A percentile compares a stretch with the other conserved stretches of the same genome.
These are phyloP conservation scores for Coemansia sp. DNA, from an alignment of 192 early-diverging fungal genomes.

Conservation along the genomic window DNA sequence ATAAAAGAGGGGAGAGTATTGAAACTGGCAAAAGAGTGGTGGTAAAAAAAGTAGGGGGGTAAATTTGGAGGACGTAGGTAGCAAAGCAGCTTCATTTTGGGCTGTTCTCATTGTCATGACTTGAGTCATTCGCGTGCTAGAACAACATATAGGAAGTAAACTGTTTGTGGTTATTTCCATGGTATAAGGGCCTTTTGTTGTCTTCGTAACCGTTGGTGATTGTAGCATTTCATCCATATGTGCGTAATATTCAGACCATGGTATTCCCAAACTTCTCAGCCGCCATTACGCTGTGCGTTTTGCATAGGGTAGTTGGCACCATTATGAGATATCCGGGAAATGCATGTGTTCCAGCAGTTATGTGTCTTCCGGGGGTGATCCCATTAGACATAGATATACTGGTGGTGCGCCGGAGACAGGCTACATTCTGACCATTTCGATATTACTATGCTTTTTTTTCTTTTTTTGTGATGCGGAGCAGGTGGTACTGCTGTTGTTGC, in stretches of 20 bases:
- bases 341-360: background rate
- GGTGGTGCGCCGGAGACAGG: constrained; percentile 25
- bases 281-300: background rate
- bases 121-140: constrained; percentile 57
- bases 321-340: background rate
- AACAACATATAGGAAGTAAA: constrained; percentile 9
- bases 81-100: constrained; percentile 43
- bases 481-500: constrained; percentile 14
- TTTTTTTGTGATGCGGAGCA: constrained; percentile 11
- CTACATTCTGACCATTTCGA: too few species aligned
- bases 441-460: too few species aligned
- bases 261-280: constrained; percentile 9
- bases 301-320: background rate
- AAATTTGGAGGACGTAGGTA: constrained; percentile 15
- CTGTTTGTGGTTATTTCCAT: too few species aligned
- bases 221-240: background rate
- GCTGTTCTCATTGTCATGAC: constrained; percentile 52
- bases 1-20: too few species aligned
- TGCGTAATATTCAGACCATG: constrained; percentile 3
- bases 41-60: background rate
- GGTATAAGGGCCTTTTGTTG: background rate
- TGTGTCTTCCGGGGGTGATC: too few species aligned
- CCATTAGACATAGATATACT: background rate
- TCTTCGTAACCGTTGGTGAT: background rate
- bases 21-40: background rate